Evolutionary conservation across 805 yeast species (phyloP).

Genomic region (Wickerhamomyces bisporus): DNA sequence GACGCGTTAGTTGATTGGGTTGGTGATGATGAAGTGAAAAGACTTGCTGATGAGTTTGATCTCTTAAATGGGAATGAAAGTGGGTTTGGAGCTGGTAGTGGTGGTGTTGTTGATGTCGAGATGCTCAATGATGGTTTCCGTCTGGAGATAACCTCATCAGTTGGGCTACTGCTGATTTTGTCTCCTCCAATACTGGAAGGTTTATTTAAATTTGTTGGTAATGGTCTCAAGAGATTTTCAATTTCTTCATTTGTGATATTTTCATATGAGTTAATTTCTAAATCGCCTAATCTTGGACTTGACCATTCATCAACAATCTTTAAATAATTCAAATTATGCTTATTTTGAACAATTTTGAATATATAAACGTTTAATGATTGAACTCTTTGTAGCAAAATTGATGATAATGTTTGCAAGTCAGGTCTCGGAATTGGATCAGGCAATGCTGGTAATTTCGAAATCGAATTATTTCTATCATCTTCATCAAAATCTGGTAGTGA

Average conservation of each 20-base stretch:
- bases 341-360: constrained; percentile 28
- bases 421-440: constrained; percentile 46
- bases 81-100: constrained; percentile 17
- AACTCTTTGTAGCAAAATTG: constrained; percentile 32
- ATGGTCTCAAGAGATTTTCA: constrained; percentile 19
- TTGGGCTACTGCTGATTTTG: not conserved
- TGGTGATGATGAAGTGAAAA: constrained; percentile 3
- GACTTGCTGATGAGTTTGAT: constrained; percentile 1
- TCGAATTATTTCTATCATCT: constrained; percentile 3
- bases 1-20: no score
- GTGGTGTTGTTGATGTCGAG: constrained; percentile 22
- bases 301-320: constrained; percentile 27
- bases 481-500: constrained; percentile 7
- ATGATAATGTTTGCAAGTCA: constrained; percentile 24
- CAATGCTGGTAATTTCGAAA: constrained; percentile 31
- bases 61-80: constrained; percentile 1
- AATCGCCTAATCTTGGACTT: constrained; percentile 26
- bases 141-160: no score
- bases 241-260: constrained; percentile 15
- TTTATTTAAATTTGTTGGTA: constrained; percentile 10
- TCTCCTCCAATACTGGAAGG: not conserved
- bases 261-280: constrained; percentile 17
- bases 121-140: constrained; percentile 14
- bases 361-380: constrained; percentile 37
- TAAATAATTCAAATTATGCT: constrained; percentile 16